Conservation (phyloP, 2,329 filamentous ascomycete genomes). For the Colletotrichum gloeosporioides region DNA sequence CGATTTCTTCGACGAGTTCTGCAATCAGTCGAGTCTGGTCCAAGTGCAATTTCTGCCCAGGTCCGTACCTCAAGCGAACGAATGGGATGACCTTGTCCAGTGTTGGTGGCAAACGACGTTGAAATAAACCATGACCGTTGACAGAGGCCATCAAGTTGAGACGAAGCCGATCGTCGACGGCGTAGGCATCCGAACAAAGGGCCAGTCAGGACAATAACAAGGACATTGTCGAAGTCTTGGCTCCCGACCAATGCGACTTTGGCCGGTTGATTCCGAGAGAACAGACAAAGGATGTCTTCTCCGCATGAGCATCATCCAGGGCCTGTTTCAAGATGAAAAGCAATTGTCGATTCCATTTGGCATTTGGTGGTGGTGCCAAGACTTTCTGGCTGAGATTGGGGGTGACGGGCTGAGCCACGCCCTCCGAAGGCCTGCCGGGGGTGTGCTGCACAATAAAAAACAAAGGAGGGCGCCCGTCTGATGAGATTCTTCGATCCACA, state of each 20-base stretch:
- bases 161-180: background rate
- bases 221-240: background rate
- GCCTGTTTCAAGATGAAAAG: conserved; percentile 1
- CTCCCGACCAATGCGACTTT: conserved; percentile 1
- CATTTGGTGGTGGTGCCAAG: background rate
- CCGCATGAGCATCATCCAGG: background rate
- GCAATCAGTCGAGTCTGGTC: background rate
- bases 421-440: background rate
- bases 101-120: background rate
- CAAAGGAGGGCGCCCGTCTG: background rate
- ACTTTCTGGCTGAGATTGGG: background rate
- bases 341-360: background rate
- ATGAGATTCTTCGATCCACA: background rate
- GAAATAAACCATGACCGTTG: background rate
- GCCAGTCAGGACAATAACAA: background rate
- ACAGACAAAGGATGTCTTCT: background rate
- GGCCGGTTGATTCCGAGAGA: conserved; percentile 15
- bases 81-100: background rate
- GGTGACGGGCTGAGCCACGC: background rate
- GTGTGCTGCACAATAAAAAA: background rate
- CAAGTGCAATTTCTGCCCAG: background rate
- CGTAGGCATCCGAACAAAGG: background rate
- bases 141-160: background rate
- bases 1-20: background rate
- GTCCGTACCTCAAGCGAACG: background rate